Conservation (phyloP, 73 alveolate species). For the Durusdinium trenchii region DNA sequence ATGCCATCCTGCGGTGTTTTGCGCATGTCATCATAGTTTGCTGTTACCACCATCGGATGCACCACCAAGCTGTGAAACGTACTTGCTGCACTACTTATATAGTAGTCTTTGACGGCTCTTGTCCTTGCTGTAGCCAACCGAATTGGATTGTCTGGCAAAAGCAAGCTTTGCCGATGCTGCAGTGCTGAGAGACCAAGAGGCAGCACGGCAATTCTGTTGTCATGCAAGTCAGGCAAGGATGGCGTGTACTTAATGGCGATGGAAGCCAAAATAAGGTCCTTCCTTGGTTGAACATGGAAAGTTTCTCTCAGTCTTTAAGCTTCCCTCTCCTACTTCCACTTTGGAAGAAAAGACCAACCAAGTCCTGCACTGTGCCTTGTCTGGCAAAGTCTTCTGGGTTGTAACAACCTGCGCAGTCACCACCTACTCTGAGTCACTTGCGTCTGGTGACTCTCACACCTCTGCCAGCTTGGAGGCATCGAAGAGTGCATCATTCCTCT, state of each 20-base stretch:
- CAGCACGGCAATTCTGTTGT: background rate
- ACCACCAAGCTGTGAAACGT: background rate
- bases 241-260: slow-evolving; percentile 90
- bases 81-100: background rate
- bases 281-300: background rate
- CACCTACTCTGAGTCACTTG: background rate
- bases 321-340: background rate
- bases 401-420: slow-evolving; percentile 55
- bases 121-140: slow-evolving; percentile 95
- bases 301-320: background rate
- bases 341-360: background rate
- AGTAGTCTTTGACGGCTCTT: background rate
- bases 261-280: slow-evolving; percentile 89
- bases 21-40: too few relatives aligned
- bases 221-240: background rate
- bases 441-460: background rate
- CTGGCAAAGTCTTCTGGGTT: slow-evolving; percentile 44
- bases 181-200: background rate
- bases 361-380: slow-evolving; percentile 52
- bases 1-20: slow-evolving; percentile 44
- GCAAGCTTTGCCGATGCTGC: background rate
- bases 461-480: slow-evolving; percentile 69
- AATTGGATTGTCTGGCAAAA: slow-evolving; percentile 81
- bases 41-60: too few relatives aligned
- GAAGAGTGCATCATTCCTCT: slow-evolving; percentile 88